Evolutionary conservation across 2,329 filamentous ascomycete species (phyloP).

Genomic region (Mycosphaerella sp.): DNA sequence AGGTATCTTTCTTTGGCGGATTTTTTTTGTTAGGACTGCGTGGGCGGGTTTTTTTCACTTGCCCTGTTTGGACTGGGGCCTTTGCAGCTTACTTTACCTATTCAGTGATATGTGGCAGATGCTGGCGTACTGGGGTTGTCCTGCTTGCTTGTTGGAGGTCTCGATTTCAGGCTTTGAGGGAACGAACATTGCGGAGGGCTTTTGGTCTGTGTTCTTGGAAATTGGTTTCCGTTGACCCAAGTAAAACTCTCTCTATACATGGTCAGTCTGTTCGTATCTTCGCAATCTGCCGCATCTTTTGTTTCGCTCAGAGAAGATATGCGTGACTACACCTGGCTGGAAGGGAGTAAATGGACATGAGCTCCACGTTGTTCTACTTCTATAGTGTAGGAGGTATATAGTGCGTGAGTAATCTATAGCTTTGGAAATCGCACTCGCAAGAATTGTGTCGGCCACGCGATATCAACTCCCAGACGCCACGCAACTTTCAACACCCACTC

Average conservation of each 20-base stretch:
- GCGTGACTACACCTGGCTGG: too few relatives aligned
- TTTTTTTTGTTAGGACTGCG: not conserved
- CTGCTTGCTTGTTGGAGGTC: too few relatives aligned
- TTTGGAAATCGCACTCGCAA: constrained; percentile 28
- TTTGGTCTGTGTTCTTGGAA: too few relatives aligned
- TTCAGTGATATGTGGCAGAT: constrained; percentile 4
- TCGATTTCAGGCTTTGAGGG: too few relatives aligned
- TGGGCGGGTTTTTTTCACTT: not conserved
- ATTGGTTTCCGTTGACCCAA: not conserved
- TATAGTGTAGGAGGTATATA: not conserved
- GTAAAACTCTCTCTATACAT: too few relatives aligned
- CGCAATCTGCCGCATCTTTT: too few relatives aligned
- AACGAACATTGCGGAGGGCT: too few relatives aligned
- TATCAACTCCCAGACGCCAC: constrained; percentile 43
- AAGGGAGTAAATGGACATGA: not conserved
- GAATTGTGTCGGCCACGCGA: constrained; percentile 47
- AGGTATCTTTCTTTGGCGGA: not conserved
- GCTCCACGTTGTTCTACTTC: not conserved
- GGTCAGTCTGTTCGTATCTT: too few relatives aligned
- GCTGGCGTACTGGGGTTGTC: not conserved
- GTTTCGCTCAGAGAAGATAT: too few relatives aligned
- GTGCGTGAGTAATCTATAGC: constrained; percentile 9
- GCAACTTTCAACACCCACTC: constrained; percentile 51
- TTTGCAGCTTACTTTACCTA: not conserved
- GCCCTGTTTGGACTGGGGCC: not conserved